phyloP scores from a whole-genome alignment of 2,329 filamentous ascomycete genomes.

The Blastomyces percursus region DNA sequence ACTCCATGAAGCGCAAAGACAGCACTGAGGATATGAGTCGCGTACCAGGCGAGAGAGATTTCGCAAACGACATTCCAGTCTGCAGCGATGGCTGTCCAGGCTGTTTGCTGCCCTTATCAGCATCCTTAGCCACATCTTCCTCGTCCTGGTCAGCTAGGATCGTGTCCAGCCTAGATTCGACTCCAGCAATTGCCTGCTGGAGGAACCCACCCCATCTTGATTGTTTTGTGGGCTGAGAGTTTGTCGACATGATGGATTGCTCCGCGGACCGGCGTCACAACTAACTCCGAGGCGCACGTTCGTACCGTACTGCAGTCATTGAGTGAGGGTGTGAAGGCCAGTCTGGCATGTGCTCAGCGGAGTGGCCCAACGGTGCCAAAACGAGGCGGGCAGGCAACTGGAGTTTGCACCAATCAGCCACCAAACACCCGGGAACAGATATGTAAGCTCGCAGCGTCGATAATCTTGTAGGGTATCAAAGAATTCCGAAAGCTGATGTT shows the following conservation, averaged over 20 bases:
- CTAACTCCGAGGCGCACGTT: constrained; percentile 1
- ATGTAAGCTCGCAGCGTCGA: background rate
- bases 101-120: constrained; percentile 23
- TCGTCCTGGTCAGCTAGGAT: constrained; percentile 75
- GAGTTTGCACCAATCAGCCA: background rate
- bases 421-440: background rate
- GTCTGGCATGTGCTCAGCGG: background rate
- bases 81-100: constrained; percentile 26
- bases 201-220: constrained; percentile 70
- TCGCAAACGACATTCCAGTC: constrained; percentile 17
- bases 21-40: background rate
- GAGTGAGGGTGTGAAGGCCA: background rate
- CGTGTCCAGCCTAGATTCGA: constrained; percentile 84
- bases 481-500: background rate
- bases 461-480: background rate
- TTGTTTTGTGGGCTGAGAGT: constrained; percentile 17
- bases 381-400: background rate
- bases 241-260: constrained; percentile 10
- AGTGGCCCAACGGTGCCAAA: background rate
- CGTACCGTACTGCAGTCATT: constrained; percentile 1
- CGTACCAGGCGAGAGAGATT: constrained; percentile 23
- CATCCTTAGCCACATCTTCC: constrained; percentile 17
- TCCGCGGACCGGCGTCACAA: background rate
- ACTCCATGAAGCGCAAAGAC: background rate
- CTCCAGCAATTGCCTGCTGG: constrained; percentile 80